Percentiles rank a stretch among this genome's conserved stretches.
These are phyloP conservation scores for Penicillium oxalicum DNA, from an alignment of 2,329 filamentous ascomycete species.

Conservation along the genomic window DNA sequence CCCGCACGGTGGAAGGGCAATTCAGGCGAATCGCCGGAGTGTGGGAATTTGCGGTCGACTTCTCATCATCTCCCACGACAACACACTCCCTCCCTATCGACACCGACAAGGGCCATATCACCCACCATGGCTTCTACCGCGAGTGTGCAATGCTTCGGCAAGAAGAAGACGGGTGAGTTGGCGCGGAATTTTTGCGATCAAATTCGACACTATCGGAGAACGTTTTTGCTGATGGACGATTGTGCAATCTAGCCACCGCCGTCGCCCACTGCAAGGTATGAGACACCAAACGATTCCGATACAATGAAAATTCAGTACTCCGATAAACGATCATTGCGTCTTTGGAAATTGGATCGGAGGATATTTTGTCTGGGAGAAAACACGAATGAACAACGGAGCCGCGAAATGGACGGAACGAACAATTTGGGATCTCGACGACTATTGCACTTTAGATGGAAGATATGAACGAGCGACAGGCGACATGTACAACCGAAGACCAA, in stretches of 20 bases:
- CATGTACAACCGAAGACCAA: conserved; percentile 5
- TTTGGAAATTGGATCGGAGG: neutral
- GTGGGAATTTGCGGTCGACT: conserved; percentile 23
- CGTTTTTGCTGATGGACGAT: conserved; percentile 30
- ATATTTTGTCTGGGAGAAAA: neutral
- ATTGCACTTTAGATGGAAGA: neutral
- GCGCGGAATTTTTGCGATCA: conserved; percentile 6
- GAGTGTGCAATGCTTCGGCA: conserved; percentile 98
- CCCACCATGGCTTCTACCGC: conserved; percentile 64
- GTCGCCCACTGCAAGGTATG: conserved; percentile 90
- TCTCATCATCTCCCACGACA: conserved; percentile 33
- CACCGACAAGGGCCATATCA: conserved; percentile 38
- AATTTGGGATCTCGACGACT: neutral
- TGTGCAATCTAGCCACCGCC: conserved; percentile 57
- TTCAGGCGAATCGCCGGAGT: conserved; percentile 27
- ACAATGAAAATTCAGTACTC: conserved; percentile 1
- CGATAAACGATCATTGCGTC: conserved; percentile 14
- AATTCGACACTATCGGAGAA: neutral
- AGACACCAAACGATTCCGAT: conserved; percentile 11
- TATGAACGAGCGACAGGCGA: conserved; percentile 6
- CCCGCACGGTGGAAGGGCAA: conserved; percentile 33
- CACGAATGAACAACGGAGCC: neutral
- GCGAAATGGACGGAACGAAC: neutral
- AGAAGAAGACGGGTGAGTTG: conserved; percentile 71
- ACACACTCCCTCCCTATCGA: conserved; percentile 37